A percentile compares a stretch with the other conserved stretches of the same genome.
phyloP scores from a whole-genome alignment of 2,329 filamentous ascomycete genomes.

The Talaromyces sp. region DNA sequence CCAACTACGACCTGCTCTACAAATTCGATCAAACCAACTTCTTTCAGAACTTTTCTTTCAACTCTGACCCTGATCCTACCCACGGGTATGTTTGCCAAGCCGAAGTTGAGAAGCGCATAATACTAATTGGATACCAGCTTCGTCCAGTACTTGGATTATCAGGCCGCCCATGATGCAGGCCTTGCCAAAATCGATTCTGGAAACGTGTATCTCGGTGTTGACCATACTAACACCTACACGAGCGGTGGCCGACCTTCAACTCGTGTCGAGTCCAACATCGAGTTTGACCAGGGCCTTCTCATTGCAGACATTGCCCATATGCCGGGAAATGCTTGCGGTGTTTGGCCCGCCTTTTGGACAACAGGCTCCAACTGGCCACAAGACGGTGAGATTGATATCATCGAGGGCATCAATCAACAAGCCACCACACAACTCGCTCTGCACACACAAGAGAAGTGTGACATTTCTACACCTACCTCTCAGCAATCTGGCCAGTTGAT shows the following conservation, averaged over 20 bases:
- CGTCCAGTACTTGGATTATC: conserved; percentile 45
- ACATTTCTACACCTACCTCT: conserved; percentile 32
- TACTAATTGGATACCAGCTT: conserved; percentile 10
- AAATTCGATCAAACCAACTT: conserved; percentile 45
- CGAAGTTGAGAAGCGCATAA: background rate
- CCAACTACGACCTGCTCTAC: conserved; percentile 37
- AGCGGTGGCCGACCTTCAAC: conserved; percentile 41
- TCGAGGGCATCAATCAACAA: conserved; percentile 48
- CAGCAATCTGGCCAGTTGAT: conserved; percentile 47
- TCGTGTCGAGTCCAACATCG: conserved; percentile 41
- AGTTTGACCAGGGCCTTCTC: conserved; percentile 44
- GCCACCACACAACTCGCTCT: conserved; percentile 44
- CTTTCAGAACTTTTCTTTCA: conserved; percentile 49
- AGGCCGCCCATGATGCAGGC: conserved; percentile 32
- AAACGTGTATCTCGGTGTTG: conserved; percentile 43
- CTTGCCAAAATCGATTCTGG: conserved; percentile 33
- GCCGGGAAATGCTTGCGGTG: conserved; percentile 45
- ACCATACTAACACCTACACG: conserved; percentile 34
- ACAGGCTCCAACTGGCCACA: conserved; percentile 39
- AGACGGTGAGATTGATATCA: conserved; percentile 46
- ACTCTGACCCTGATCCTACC: conserved; percentile 44
- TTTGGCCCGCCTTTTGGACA: conserved; percentile 49
- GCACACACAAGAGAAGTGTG: conserved; percentile 45
- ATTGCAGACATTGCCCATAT: conserved; percentile 47
- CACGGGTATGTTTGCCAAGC: conserved; percentile 36